Evolutionary conservation across 2,329 filamentous ascomycete genomes (phyloP).

Genomic region (Trichoderma gracile): DNA sequence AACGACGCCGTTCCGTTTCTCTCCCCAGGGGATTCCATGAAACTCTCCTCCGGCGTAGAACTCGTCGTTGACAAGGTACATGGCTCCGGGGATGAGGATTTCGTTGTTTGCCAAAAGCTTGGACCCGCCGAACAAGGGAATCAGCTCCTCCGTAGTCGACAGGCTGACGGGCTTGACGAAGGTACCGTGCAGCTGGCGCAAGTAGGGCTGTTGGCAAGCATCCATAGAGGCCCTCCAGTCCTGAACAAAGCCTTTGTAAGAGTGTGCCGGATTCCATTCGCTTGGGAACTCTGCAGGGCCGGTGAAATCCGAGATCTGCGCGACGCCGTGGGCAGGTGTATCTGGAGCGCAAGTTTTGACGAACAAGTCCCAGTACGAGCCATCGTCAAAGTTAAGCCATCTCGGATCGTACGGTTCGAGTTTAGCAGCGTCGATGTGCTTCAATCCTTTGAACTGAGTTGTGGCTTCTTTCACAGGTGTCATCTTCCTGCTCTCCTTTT

Average conservation of each 20-base stretch:
- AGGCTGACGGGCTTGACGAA: slow-evolving; percentile 57
- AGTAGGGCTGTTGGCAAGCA: slow-evolving; percentile 58
- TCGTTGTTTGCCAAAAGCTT: slow-evolving; percentile 65
- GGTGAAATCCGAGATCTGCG: slow-evolving; percentile 36
- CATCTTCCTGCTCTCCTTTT: slow-evolving; percentile 47
- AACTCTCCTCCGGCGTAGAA: slow-evolving; percentile 59
- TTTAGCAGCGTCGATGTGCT: slow-evolving; percentile 39
- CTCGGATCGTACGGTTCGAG: slow-evolving; percentile 46
- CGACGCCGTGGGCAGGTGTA: slow-evolving; percentile 47
- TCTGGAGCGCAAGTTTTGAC: slow-evolving; percentile 58
- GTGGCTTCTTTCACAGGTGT: slow-evolving; percentile 46
- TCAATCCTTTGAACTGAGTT: slow-evolving; percentile 46
- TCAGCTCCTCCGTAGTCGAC: slow-evolving; percentile 53
- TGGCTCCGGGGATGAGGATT: slow-evolving; percentile 64
- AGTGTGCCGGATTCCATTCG: slow-evolving; percentile 40
- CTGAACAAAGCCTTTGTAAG: slow-evolving; percentile 51
- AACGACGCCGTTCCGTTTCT: slow-evolving; percentile 56
- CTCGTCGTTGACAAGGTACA: slow-evolving; percentile 61
- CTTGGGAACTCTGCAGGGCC: slow-evolving; percentile 39
- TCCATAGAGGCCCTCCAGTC: slow-evolving; percentile 62
- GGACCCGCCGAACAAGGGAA: slow-evolving; percentile 63
- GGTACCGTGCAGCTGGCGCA: slow-evolving; percentile 55
- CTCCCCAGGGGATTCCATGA: slow-evolving; percentile 58
- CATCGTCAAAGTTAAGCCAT: slow-evolving; percentile 47
- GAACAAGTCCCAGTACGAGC: slow-evolving; percentile 61